Evolutionary conservation across 2,329 filamentous ascomycete genomes (phyloP).

Genomic region (Nigrospora osmanthi): DNA sequence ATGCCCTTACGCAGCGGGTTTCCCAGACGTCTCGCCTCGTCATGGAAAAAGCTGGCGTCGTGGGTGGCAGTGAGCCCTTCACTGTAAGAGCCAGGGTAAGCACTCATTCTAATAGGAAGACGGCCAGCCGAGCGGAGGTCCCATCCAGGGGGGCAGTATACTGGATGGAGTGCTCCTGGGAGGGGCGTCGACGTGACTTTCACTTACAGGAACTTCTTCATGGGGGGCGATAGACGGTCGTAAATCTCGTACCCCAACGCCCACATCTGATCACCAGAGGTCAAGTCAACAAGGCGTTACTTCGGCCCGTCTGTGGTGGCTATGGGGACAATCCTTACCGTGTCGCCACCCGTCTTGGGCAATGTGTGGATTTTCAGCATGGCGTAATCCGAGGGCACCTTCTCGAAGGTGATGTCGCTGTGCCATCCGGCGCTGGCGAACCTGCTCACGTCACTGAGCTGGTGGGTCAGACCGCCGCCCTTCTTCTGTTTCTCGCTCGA

Average conservation of each 20-base stretch:
- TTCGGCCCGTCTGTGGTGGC: no score
- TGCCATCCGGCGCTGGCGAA: constrained; percentile 42
- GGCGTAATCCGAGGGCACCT: constrained; percentile 44
- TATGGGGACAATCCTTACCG: constrained; percentile 13
- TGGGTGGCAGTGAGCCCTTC: constrained; percentile 41
- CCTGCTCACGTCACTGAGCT: constrained; percentile 40
- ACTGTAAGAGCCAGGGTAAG: no score
- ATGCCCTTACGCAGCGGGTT: constrained; percentile 32
- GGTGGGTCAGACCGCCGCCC: constrained; percentile 41
- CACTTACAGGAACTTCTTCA: constrained; percentile 31
- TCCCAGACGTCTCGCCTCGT: constrained; percentile 38
- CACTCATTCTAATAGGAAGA: no score
- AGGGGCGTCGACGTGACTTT: no score
- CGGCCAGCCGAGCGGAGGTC: no score
- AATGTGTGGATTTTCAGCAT: constrained; percentile 41
- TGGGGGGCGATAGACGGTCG: constrained; percentile 41
- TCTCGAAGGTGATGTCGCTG: constrained; percentile 46
- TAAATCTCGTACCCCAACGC: constrained; percentile 45
- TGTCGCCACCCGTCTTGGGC: constrained; percentile 38
- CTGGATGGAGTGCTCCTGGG: no score
- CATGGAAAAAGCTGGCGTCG: constrained; percentile 40
- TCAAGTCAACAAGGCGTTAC: neutral
- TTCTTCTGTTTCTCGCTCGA: constrained; percentile 48
- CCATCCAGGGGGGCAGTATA: no score
- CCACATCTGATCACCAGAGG: constrained; percentile 26